Base-by-base conservation (phyloP, 192 early-diverging fungal genomes). In the Coemansia sp. region DNA sequence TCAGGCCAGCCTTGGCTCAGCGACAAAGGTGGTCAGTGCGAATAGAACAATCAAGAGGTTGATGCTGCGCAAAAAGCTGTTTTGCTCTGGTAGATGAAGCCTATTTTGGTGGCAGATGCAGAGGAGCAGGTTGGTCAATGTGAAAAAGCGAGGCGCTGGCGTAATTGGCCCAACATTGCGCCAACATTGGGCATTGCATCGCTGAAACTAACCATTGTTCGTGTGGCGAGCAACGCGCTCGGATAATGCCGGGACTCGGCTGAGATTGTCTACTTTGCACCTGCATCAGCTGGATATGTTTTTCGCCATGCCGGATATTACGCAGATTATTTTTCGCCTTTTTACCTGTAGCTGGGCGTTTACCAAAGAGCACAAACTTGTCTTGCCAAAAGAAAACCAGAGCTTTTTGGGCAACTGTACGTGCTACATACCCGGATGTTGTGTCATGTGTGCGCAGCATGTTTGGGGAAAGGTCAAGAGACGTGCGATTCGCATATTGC, bases 1-100 rank as follows among this genome's bases (percentile, higher is more conserved):
- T 69, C 67, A 0, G 61, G 55, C 87, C 26, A 68, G 76, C 60
- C 86, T 88, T 61, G 82, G 87, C 59, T 84, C 88, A 59, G 85
- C 77, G 19, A 82, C 85, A 23, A 89, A 90, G 5, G 77, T 89
- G 53, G 89, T 91, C 50, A 77, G 77, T 22, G 89, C 86, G 52
- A 69, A 76, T 21, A 73, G 60, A 21, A 61, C 54, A 45, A 62
- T 52, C 39, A 21, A 16, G 51, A 39, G 43, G 35, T 43, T 81
- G 63, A 31, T 14, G n/a, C 35, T 76, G 17, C 5, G 31, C 31
- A 35, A 35, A 19, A 4, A 60, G 47, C 35, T 59, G 63, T 23
- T 63, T 81, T 45, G 64, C 59, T 75, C 45, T 81, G 43, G 60
- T 81, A 22, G 77, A 79, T 41, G 77, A 72, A 29, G 51, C 43